Percentiles rank a stretch among this genome's conserved stretches.
Conservation (phyloP, 768 basidiomycete genomes). For the Russula virescens region DNA sequence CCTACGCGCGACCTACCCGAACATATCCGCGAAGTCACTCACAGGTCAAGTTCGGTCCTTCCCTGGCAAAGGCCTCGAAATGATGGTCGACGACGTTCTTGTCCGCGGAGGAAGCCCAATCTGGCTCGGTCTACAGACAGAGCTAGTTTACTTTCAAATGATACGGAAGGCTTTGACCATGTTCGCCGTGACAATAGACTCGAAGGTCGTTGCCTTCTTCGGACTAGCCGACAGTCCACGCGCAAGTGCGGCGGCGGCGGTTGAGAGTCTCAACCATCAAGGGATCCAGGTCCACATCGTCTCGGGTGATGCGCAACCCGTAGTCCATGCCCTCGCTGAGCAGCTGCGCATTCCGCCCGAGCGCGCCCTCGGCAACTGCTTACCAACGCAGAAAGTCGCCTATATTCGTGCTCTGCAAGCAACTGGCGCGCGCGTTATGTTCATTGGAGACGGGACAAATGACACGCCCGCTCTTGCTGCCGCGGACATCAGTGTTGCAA, state of each 20-base stretch:
- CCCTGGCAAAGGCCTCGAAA: conserved; percentile 35
- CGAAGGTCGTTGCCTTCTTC: conserved; percentile 32
- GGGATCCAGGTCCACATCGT: conserved; percentile 42
- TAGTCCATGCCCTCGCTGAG: conserved; percentile 39
- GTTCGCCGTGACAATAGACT: conserved; percentile 36
- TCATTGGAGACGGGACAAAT: conserved; percentile 50
- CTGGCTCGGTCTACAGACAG: conserved; percentile 31
- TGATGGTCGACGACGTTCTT: conserved; percentile 31
- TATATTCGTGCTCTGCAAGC: conserved; percentile 30
- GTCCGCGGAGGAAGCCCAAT: conserved; percentile 35
- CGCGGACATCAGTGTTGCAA: conserved; percentile 44
- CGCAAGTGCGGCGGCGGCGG: conserved; percentile 35
- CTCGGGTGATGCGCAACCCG: conserved; percentile 43
- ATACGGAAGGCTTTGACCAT: conserved; percentile 40
- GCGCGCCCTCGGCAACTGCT: conserved; percentile 38
- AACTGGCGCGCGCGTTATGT: conserved; percentile 32
- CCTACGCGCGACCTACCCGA: conserved; percentile 23
- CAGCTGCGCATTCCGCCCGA: conserved; percentile 36
- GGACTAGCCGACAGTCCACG: conserved; percentile 43
- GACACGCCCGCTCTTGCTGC: conserved; percentile 46
- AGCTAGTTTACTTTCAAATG: conserved; percentile 31
- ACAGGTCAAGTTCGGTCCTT: conserved; percentile 28
- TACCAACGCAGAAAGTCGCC: conserved; percentile 43
- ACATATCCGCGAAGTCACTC: conserved; percentile 10
- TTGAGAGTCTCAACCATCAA: conserved; percentile 32